Conservation (phyloP, 148 eudicot genomes). For the Dysphania ambrosioides region DNA sequence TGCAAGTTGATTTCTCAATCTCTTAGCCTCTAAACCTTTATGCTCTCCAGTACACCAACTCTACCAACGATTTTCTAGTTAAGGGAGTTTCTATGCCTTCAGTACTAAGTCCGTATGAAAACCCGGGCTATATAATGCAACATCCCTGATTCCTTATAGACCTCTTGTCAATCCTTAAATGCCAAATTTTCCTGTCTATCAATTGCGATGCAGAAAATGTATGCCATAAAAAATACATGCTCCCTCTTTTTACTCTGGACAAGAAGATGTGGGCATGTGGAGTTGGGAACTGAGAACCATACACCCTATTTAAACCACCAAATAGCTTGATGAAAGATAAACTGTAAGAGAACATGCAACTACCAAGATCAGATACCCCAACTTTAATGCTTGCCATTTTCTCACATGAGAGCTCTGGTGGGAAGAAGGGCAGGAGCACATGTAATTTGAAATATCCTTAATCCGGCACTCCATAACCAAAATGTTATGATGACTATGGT, state of each 20-base stretch:
- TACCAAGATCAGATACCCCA: not conserved
- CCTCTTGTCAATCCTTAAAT: not conserved
- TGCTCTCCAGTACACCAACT: too few relatives aligned
- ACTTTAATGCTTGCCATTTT: not conserved
- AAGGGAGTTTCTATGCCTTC: too few relatives aligned
- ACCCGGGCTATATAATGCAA: not conserved
- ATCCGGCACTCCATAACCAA: too few relatives aligned
- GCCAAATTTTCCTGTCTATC: not conserved
- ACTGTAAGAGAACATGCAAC: not conserved
- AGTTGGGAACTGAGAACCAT: not conserved
- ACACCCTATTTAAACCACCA: not conserved
- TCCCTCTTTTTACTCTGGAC: not conserved
- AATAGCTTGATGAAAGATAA: not conserved
- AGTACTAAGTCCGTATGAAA: too few relatives aligned
- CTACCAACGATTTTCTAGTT: too few relatives aligned
- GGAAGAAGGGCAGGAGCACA: not conserved
- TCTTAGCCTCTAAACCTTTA: too few relatives aligned
- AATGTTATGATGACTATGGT: too few relatives aligned
- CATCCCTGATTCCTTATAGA: not conserved
- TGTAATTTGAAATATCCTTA: too few relatives aligned
- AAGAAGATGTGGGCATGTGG: not conserved
- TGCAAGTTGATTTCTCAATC: too few relatives aligned
- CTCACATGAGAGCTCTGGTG: not conserved
- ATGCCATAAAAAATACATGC: not conserved
- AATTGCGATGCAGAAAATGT: not conserved